Percentiles rank a stretch among this genome's conserved stretches.
Evolutionary conservation across 768 basidiomycete species (phyloP).

Genomic region (Sarcodon aspratus): DNA sequence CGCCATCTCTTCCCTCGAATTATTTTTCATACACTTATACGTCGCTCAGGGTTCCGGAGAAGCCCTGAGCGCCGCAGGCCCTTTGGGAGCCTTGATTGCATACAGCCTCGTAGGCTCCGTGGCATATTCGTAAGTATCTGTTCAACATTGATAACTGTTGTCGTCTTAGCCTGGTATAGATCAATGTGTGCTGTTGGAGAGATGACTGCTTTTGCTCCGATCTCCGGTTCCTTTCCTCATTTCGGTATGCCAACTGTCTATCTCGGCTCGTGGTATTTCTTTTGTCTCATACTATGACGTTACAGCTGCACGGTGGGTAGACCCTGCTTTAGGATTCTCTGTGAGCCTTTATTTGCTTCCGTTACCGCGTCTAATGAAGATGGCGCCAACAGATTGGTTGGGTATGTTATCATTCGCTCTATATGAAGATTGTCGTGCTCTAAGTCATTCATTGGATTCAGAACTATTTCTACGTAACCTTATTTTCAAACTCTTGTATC

Average conservation of each 20-base stretch:
- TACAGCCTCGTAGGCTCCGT: slow-evolving; percentile 13
- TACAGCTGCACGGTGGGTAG: slow-evolving; percentile 7
- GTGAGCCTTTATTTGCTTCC: neutral
- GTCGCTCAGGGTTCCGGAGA: slow-evolving; percentile 8
- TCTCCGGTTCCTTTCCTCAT: slow-evolving; percentile 9
- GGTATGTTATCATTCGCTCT: slow-evolving; percentile 3
- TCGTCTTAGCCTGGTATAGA: neutral
- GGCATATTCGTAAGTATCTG: slow-evolving; percentile 5
- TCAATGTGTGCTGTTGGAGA: slow-evolving; percentile 20
- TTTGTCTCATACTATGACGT: neutral
- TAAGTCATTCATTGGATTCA: neutral
- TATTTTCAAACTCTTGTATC: neutral
- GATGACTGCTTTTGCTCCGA: slow-evolving; percentile 22
- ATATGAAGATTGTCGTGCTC: neutral
- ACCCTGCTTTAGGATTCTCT: slow-evolving; percentile 11
- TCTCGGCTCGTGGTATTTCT: neutral
- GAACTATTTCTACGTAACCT: slow-evolving; percentile 6
- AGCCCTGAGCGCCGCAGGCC: slow-evolving; percentile 13
- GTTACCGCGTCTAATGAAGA: neutral
- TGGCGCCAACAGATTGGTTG: slow-evolving; percentile 3
- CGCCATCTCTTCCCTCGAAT: too few species aligned
- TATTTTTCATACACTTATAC: too few species aligned
- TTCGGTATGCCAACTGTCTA: neutral
- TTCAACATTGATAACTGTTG: too few species aligned
- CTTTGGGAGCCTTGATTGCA: slow-evolving; percentile 13